Percentiles rank a stretch among this genome's conserved stretches.
phyloP scores from a whole-genome alignment of 2,329 filamentous ascomycete species.

The Fusarium protoensiforme region DNA sequence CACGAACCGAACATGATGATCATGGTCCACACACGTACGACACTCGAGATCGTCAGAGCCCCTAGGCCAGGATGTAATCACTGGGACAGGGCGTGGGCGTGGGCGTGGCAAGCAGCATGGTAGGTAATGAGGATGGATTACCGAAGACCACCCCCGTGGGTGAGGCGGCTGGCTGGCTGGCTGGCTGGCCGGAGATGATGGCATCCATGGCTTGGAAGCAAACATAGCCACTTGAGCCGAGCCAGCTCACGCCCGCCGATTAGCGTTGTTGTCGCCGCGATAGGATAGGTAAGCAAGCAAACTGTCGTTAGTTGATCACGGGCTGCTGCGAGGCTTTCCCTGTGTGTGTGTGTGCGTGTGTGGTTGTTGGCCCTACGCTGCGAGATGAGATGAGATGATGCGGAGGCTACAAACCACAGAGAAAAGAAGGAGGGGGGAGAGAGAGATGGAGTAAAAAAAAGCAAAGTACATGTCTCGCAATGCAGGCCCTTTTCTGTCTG shows the following conservation, averaged over 20 bases:
- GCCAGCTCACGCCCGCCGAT: not conserved
- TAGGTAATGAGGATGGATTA: not conserved
- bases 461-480: not conserved
- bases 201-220: not conserved
- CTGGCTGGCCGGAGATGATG: not conserved
- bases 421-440: not conserved
- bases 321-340: constrained; percentile 20
- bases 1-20: not conserved
- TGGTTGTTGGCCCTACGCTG: constrained; percentile 8
- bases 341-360: not conserved
- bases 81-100: not conserved
- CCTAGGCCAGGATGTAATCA: not conserved
- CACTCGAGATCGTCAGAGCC: not conserved
- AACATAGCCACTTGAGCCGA: not conserved
- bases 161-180: not conserved
- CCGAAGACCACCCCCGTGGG: not conserved
- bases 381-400: constrained; percentile 31
- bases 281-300: not conserved
- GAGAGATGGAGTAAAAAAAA: not conserved
- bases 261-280: constrained; percentile 39
- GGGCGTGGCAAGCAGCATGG: not conserved
- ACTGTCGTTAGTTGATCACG: constrained; percentile 21
- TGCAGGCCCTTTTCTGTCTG: not conserved
- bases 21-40: not conserved
- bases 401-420: constrained; percentile 9